Conservation (phyloP, 768 basidiomycete species). For the Amanita polypyramis region DNA sequence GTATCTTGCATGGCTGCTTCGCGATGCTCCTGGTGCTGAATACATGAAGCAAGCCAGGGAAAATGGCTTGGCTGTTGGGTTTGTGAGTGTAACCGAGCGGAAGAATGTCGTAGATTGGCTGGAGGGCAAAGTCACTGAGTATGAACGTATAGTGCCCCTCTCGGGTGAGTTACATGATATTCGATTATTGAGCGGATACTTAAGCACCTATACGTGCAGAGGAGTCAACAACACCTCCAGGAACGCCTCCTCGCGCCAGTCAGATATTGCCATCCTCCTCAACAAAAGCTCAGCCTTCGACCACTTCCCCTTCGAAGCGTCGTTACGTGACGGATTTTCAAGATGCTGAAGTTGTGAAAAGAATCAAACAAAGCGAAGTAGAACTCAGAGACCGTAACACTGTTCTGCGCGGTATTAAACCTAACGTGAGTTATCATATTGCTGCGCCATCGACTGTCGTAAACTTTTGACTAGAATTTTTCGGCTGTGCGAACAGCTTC, state of each 20-base stretch:
- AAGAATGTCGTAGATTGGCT: conserved; percentile 83
- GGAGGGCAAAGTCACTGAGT: conserved; percentile 41
- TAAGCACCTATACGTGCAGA: conserved; percentile 13
- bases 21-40: conserved; percentile 67
- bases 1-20: conserved; percentile 73
- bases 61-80: conserved; percentile 56
- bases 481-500: conserved; percentile 53
- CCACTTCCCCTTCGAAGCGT: conserved; percentile 51
- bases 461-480: conserved; percentile 56
- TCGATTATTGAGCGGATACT: neutral
- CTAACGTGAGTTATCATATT: conserved; percentile 49
- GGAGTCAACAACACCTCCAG: conserved; percentile 50
- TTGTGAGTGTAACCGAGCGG: conserved; percentile 83
- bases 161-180: conserved; percentile 22
- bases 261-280: conserved; percentile 19
- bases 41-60: conserved; percentile 85
- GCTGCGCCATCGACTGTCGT: neutral
- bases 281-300: conserved; percentile 19
- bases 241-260: conserved; percentile 21
- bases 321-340: conserved; percentile 69
- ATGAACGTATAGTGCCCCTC: conserved; percentile 41
- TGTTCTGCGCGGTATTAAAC: conserved; percentile 73
- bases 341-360: conserved; percentile 82
- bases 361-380: conserved; percentile 65
- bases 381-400: conserved; percentile 76